Percentiles rank a stretch among this genome's conserved stretches.
phyloP scores from a whole-genome alignment of 345 rosid genomes.

The Cardamine resedifolia region DNA sequence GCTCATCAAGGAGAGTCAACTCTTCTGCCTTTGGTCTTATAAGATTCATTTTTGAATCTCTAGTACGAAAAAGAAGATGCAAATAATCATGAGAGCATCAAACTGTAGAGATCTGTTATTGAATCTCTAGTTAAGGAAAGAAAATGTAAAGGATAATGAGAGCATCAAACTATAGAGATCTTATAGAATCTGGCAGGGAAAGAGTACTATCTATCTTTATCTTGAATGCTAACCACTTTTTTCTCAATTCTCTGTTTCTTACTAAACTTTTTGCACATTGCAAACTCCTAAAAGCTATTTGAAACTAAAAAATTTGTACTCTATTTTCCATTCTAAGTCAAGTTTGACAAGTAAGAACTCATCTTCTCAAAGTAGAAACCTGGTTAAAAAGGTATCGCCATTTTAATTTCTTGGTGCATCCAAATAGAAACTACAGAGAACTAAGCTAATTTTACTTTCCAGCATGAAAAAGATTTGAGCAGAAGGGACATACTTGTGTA shows the following conservation, averaged over 20 bases:
- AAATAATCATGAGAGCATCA: conserved; percentile 7
- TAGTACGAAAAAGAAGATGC: conserved; percentile 27
- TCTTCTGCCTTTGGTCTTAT: conserved; percentile 57
- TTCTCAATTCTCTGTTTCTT: background rate
- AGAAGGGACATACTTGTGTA: conserved; percentile 58
- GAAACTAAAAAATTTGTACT: background rate
- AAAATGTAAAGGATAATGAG: background rate
- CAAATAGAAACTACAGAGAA: conserved; percentile 4
- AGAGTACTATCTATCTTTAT: background rate
- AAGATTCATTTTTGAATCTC: conserved; percentile 70
- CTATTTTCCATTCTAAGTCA: background rate
- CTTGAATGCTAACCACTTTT: background rate
- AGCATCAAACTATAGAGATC: background rate
- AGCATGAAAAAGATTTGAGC: background rate
- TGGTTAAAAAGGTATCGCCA: background rate
- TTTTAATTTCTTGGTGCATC: background rate
- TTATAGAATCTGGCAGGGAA: background rate
- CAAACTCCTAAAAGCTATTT: background rate
- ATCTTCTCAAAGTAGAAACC: background rate
- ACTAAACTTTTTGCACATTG: background rate
- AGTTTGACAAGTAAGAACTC: background rate
- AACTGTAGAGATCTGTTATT: conserved; percentile 41
- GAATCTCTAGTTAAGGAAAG: conserved; percentile 42
- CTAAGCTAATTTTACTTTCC: background rate
- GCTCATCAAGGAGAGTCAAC: conserved; percentile 62